These are phyloP conservation scores for Ceratopteris richardii DNA, from an alignment of 75 land plant species.

Conservation along the genomic window DNA sequence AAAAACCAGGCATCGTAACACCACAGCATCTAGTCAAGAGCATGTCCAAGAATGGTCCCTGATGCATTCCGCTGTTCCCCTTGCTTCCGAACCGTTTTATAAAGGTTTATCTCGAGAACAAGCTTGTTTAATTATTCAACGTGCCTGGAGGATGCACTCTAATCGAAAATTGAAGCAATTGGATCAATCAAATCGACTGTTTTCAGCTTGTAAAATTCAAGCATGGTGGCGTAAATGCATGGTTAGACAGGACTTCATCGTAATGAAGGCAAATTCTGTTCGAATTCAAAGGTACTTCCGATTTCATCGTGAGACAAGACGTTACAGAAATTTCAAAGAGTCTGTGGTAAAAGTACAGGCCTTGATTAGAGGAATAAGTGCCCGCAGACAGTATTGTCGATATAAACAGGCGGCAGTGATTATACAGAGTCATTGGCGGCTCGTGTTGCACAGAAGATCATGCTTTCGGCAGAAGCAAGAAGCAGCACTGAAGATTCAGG, in stretches of 20 bases:
- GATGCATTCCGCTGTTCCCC: neutral
- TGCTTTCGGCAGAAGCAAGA: neutral
- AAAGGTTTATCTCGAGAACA: neutral
- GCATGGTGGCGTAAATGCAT: conserved; percentile 32
- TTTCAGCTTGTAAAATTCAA: conserved; percentile 34
- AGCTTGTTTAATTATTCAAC: conserved; percentile 36
- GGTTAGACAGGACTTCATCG: conserved; percentile 14
- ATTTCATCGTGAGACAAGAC: conserved; percentile 4
- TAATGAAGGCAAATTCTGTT: conserved; percentile 17
- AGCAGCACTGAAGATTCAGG: conserved; percentile 1
- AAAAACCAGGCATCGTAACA: too few relatives aligned
- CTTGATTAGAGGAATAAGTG: conserved; percentile 19
- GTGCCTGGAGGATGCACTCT: conserved; percentile 16
- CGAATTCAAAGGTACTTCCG: conserved; percentile 39
- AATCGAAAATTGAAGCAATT: conserved; percentile 3
- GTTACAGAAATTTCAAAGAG: conserved; percentile 10
- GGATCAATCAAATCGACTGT: conserved; percentile 4
- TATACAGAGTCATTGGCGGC: conserved; percentile 1
- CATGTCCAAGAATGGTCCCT: conserved; percentile 29
- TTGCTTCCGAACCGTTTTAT: neutral
- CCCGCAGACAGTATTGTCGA: neutral
- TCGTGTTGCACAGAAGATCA: neutral
- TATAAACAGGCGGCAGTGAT: conserved; percentile 6
- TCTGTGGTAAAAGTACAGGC: conserved; percentile 40
- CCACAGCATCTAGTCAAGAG: conserved; percentile 29